These are phyloP conservation scores for Dendrobium nobile DNA, from an alignment of 106 monocot genomes.

Conservation along the genomic window DNA sequence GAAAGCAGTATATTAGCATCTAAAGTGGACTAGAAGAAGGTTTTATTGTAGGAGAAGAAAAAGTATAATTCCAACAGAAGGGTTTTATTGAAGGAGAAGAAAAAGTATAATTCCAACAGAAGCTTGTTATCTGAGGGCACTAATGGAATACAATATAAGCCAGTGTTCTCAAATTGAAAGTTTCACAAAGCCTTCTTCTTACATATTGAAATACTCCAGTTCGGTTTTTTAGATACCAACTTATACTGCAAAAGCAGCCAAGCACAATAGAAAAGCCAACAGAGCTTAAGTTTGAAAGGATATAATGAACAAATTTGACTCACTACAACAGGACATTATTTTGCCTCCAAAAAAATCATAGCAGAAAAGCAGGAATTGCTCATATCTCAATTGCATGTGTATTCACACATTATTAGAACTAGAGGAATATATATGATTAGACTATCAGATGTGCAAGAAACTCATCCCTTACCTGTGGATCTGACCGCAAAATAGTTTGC, in stretches of 20 bases:
- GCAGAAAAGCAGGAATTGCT: not conserved
- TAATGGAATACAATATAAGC: not conserved
- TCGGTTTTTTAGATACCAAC: not conserved
- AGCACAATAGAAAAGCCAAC: not conserved
- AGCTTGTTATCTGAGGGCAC: not conserved
- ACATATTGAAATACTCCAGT: not conserved
- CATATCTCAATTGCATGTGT: too few species aligned
- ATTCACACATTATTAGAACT: not conserved
- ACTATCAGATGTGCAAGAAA: not conserved
- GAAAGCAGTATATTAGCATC: not conserved
- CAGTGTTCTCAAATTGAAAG: not conserved
- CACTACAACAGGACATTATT: too few species aligned
- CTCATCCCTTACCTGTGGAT: slow-evolving; percentile 72
- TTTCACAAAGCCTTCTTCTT: not conserved
- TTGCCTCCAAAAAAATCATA: not conserved
- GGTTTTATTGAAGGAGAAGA: not conserved
- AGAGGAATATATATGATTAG: not conserved
- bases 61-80: not conserved
- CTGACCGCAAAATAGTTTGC: slow-evolving; percentile 89
- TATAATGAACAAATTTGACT: not conserved
- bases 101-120: not conserved
- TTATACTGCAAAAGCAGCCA: not conserved
- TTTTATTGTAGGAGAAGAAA: not conserved
- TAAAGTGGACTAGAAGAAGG: not conserved
- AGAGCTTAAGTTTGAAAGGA: not conserved